Evolutionary conservation across 1,284 basidiomycete species (phyloP).

Genomic region (Retiboletus flavoniger): DNA sequence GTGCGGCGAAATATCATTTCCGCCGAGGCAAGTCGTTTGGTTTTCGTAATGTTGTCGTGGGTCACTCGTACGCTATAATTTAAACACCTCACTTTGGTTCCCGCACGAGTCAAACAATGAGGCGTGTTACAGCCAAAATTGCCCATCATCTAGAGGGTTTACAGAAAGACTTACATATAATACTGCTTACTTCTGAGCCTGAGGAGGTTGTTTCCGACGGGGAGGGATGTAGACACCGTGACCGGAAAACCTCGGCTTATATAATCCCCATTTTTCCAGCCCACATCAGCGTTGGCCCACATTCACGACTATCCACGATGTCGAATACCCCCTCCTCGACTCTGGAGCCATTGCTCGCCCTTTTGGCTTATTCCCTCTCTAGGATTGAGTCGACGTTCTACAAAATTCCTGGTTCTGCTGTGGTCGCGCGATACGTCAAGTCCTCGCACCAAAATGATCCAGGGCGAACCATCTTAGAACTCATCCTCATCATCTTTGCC

Average conservation of each 20-base stretch:
- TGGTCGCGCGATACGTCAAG: conserved; percentile 88
- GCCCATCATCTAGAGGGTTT: not conserved
- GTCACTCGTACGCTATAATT: not conserved
- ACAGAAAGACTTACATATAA: not conserved
- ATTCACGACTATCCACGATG: conserved; percentile 20
- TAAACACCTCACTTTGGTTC: not conserved
- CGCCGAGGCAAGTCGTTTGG: not conserved
- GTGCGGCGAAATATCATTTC: not conserved
- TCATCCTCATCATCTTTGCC: conserved; percentile 87
- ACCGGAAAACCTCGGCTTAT: conserved; percentile 4
- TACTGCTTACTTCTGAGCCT: too few species aligned
- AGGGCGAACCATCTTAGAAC: conserved; percentile 86
- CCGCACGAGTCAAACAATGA: not conserved
- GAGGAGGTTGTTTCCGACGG: too few species aligned
- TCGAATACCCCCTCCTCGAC: conserved; percentile 31
- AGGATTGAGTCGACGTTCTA: conserved; percentile 63
- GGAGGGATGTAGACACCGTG: too few species aligned
- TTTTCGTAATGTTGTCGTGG: not conserved
- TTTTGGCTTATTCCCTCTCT: conserved; percentile 55
- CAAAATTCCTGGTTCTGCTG: conserved; percentile 84
- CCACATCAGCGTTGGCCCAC: not conserved
- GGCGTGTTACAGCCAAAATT: not conserved
- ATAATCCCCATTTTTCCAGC: conserved; percentile 14
- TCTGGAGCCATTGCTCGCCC: conserved; percentile 60
- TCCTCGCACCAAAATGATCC: conserved; percentile 91